These are phyloP conservation scores for Geotrichum europaeum DNA, from an alignment of 1,139 yeast genomes.

Conservation along the genomic window DNA sequence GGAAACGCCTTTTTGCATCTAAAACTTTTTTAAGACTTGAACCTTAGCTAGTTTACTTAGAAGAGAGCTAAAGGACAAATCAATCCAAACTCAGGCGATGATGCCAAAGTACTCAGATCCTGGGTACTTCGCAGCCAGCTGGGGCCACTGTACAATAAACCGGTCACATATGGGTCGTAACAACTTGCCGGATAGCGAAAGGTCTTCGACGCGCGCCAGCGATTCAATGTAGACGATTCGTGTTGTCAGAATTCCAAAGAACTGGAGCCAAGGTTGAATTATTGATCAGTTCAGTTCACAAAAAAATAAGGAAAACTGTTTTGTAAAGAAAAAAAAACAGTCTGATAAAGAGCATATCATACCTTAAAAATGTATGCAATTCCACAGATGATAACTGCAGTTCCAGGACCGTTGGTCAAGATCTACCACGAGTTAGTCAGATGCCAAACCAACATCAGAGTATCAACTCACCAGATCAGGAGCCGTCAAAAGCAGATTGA, in stretches of 20 bases:
- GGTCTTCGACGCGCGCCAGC: conserved; percentile 69
- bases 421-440: conserved; percentile 46
- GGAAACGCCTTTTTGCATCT: not conserved
- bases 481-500: conserved; percentile 24
- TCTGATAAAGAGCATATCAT: conserved; percentile 9
- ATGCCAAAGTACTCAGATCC: conserved; percentile 75
- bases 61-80: not conserved
- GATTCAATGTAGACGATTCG: conserved; percentile 79
- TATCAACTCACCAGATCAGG: conserved; percentile 28
- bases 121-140: conserved; percentile 47
- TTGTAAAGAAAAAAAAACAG: not conserved
- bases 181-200: conserved; percentile 73
- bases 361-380: conserved; percentile 49
- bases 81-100: conserved; percentile 44
- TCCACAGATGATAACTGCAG: conserved; percentile 72
- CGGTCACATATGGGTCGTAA: conserved; percentile 66
- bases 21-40: not conserved
- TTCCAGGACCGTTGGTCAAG: conserved; percentile 90
- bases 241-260: conserved; percentile 48
- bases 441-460: conserved; percentile 13
- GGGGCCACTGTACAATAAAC: conserved; percentile 89
- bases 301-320: not conserved
- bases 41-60: not conserved
- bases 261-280: conserved; percentile 24
- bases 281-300: not conserved